phyloP scores from a whole-genome alignment of 2,329 filamentous ascomycete species.

The Calonectria fujianensis region DNA sequence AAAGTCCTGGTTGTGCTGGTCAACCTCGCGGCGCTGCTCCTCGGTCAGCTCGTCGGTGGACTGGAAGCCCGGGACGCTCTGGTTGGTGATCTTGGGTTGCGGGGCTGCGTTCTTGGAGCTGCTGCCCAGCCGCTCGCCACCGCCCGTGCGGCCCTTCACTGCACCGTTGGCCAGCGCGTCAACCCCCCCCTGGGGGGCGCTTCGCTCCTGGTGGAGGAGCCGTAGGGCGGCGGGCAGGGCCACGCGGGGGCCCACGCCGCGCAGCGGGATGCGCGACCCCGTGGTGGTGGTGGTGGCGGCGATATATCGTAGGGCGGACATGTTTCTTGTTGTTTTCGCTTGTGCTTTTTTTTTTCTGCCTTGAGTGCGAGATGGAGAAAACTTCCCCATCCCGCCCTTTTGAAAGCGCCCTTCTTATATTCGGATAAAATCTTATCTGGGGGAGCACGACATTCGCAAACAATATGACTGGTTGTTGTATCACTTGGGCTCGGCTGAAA shows the following conservation, averaged over 20 bases:
- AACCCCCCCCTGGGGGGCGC: conserved; percentile 14
- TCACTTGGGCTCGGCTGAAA: conserved; percentile 2
- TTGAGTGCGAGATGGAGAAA: not conserved
- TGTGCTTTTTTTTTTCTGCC: conserved; percentile 8
- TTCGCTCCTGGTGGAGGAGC: conserved; percentile 33
- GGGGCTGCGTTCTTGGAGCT: conserved; percentile 60
- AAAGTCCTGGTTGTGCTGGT: conserved; percentile 76
- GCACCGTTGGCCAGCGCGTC: conserved; percentile 57
- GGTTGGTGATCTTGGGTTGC: conserved; percentile 72
- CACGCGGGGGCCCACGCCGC: conserved; percentile 34
- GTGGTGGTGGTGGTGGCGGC: conserved; percentile 19
- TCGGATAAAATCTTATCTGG: conserved; percentile 23
- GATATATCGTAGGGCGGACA: conserved; percentile 32
- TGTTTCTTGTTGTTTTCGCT: conserved; percentile 16
- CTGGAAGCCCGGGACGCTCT: conserved; percentile 62
- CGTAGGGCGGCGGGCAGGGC: conserved; percentile 34
- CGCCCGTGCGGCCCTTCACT: conserved; percentile 62
- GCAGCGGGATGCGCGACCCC: conserved; percentile 36
- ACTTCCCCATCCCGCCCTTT: conserved; percentile 8
- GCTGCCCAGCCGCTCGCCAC: conserved; percentile 61
- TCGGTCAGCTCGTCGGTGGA: conserved; percentile 62
- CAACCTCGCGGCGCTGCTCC: conserved; percentile 74
- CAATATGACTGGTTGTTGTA: conserved; percentile 8
- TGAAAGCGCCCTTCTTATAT: conserved; percentile 3
- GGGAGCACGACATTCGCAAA: conserved; percentile 7